Evolutionary conservation across 768 basidiomycete genomes (phyloP).

Genomic region (Calocybe cyanea): DNA sequence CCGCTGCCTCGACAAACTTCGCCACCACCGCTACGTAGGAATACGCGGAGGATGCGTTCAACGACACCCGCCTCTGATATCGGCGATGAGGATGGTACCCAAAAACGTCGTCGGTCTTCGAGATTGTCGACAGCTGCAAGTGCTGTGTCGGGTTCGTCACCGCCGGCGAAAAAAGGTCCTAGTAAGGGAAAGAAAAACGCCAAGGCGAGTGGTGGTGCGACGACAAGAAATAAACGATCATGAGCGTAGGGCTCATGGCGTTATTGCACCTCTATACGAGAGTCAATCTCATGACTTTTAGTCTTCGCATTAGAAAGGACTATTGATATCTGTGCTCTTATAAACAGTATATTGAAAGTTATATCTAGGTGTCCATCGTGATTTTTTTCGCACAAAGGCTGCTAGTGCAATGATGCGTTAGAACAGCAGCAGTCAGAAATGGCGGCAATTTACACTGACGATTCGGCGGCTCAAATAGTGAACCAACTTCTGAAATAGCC

Average conservation of each 20-base stretch:
- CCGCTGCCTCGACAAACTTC: slow-evolving; percentile 24
- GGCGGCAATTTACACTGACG: no score
- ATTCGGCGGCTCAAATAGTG: no score
- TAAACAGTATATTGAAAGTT: no score
- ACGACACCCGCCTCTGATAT: slow-evolving; percentile 26
- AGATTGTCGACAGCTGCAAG: slow-evolving; percentile 29
- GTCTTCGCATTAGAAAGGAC: no score
- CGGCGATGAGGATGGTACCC: slow-evolving; percentile 26
- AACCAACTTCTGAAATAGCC: no score
- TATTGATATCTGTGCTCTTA: no score
- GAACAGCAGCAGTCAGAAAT: no score
- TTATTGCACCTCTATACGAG: no score
- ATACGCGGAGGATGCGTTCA: slow-evolving; percentile 24
- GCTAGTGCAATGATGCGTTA: no score
- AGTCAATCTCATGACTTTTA: no score
- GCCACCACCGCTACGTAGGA: slow-evolving; percentile 22
- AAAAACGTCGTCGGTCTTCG: slow-evolving; percentile 41
- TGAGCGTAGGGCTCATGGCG: not conserved
- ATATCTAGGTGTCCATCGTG: no score
- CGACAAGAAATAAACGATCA: not conserved
- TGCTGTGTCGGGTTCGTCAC: slow-evolving; percentile 15
- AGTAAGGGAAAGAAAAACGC: slow-evolving; percentile 10
- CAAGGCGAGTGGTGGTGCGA: not conserved
- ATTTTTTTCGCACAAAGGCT: no score
- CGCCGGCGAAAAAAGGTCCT: slow-evolving; percentile 19